Evolutionary conservation across 768 basidiomycete species (phyloP), one percentile per base, ranked within the genome.

Genomic region (Boletus huronensis): DNA sequence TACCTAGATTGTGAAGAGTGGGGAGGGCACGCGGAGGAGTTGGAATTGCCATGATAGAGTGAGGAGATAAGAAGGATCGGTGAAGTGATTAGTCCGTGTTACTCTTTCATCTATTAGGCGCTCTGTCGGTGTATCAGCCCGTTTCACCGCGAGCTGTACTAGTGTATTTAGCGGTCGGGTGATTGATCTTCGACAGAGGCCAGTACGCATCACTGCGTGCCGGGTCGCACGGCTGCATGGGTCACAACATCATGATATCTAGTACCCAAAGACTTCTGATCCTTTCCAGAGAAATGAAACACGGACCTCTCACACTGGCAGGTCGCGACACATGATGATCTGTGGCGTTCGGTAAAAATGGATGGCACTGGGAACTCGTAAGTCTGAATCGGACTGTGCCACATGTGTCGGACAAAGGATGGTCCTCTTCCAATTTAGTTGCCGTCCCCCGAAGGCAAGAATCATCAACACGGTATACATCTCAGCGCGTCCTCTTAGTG

Each of bases 1-100:
- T 60, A 21, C 69, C 54, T 1, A 70, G 64, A 42, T 19, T 55
- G 4, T 52, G 52, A 19, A 68, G 62, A 31, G 67, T 68, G 23
- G 67, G 67, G 48, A 68, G 61, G n/a, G 25, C 38, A 9, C 40
- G 44, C 16, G 38, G 39, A 19, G 50, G 13, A 6, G 36, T 42
- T 28, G 55, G 34, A 21, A n/a, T 31, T 17, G 38, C 6, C 63
- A 64, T 64, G 52, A 41, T 38, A 14, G 48, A 21, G 42, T 13
- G 39, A 29, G 25, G 48, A 17, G 50, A 49, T 32, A 50, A 29
- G 48, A 26, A 19, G 6, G 23, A 39, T 9, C 6, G 0, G 21
- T 1, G 31, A 40, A 38, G 17, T 14, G 6, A 5, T 44, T 25
- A 26, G 21, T 21, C 23, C 43, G 31, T n/a, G 9, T 25, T 10